These are phyloP conservation scores for Schoenoplectus triqueter DNA, from an alignment of 202 grass and related monocot genomes.

Conservation along the genomic window DNA sequence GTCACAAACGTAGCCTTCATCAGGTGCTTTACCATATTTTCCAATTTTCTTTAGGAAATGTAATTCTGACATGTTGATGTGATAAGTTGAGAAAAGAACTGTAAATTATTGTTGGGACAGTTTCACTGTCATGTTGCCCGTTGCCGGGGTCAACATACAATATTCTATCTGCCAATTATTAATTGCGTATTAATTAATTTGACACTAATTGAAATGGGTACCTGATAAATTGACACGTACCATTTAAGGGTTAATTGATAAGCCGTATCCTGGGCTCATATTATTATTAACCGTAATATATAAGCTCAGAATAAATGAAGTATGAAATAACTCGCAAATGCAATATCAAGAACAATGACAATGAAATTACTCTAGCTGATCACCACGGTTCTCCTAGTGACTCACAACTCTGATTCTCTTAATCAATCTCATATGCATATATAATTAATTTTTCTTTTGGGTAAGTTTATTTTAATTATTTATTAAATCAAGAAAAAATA, in stretches of 20 bases:
- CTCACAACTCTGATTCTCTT: no score
- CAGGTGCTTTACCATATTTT: not conserved
- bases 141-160: not conserved
- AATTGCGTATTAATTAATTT: not conserved
- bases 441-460: no score
- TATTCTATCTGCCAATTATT: not conserved
- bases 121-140: not conserved
- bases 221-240: not conserved
- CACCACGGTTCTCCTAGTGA: no score
- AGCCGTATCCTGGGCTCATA: not conserved
- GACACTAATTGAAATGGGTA: not conserved
- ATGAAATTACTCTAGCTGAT: no score
- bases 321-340: no score
- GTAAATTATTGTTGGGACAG: not conserved
- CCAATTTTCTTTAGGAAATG: not conserved
- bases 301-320: not conserved
- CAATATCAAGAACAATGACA: no score
- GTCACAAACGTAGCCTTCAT: slow-evolving; percentile 17
- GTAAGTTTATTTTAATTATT: no score
- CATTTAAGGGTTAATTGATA: not conserved
- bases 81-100: not conserved
- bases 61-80: not conserved
- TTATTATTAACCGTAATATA: not conserved
- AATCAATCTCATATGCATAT: no score
- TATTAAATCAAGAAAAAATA: no score